Evolutionary conservation across 257 asterid genomes (phyloP), one percentile per base, ranked within the genome.

Genomic region (Nicotiana otophora): DNA sequence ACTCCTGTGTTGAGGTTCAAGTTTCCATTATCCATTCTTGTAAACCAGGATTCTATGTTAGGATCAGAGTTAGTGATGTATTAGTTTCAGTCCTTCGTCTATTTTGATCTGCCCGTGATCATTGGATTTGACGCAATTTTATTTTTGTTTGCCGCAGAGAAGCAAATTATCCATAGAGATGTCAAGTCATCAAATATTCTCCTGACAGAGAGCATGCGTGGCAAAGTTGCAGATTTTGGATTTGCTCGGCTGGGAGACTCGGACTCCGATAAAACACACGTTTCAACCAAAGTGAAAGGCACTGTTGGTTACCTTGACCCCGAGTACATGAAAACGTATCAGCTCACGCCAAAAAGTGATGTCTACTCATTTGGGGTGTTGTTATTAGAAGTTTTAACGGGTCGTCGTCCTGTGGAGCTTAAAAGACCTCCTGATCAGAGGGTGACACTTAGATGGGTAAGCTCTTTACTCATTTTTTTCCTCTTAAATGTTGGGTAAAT

Each of bases 151-250:
- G 51, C 74, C 81, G 78, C 91, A 97, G 99, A 92, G 91, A 96
- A 95, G 93, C 98, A 92, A 90, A 96, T 96, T 53, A 96, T 96
- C 90, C 99, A 96, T 88, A 89, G 99, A 89, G 99, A 96, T 85
- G 95, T 96, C 0, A 96, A 96, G 93, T 94, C 99, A 57, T 96
- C 99, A 23, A 96, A 96, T 81, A 93, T 96, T 83, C 97, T 96
- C 83, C 88, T 96, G 86, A 96, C 97, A 2, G 99, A 96, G 63
- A 91, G 96, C 89, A 86, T 93, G 91, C 90, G 93, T 83, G 97
- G 97, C 77, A 96, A 95, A 84, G 99, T 96, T 74, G 98, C 99
- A 4, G 99, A 96, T 86, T 96, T 96, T 84, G 99, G 98, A 81
- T 96, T 94, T 61, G 99, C 99, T 0, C 91, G 91, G 87, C 90